phyloP scores from a whole-genome alignment of 2,329 filamentous ascomycete species.

The Knufia fluminis region DNA sequence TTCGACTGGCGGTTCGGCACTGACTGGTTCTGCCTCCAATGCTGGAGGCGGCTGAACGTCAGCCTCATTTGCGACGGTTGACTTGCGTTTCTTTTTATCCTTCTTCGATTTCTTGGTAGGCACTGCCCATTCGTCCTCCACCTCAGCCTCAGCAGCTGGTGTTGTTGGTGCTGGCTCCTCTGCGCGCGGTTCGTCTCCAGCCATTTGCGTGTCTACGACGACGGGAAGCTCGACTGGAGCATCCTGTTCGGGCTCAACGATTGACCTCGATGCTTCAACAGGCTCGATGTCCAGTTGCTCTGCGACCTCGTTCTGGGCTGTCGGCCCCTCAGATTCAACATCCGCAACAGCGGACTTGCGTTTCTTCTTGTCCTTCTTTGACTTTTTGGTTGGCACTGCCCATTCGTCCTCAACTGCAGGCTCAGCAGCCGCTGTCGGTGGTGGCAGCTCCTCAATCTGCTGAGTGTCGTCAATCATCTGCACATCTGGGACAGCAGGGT shows the following conservation, averaged over 20 bases:
- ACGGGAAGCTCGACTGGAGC: not conserved
- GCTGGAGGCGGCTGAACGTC: not conserved
- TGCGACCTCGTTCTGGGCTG: too few relatives aligned
- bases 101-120: conserved; percentile 26
- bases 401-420: conserved; percentile 3
- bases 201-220: not conserved
- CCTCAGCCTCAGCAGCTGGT: not conserved
- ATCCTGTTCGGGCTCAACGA: not conserved
- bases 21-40: too few relatives aligned
- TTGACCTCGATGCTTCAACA: not conserved
- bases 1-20: too few relatives aligned
- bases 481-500: not conserved
- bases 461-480: not conserved
- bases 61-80: not conserved
- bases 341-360: conserved; percentile 3
- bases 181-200: not conserved
- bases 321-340: too few relatives aligned
- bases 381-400: conserved; percentile 24
- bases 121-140: conserved; percentile 4
- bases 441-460: not conserved
- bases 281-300: too few relatives aligned
- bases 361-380: conserved; percentile 21
- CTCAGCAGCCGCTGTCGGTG: not conserved
- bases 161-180: not conserved
- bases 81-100: conserved; percentile 17